Base-by-base conservation (phyloP, 208 protist species). In the Lotmaria passim region DNA sequence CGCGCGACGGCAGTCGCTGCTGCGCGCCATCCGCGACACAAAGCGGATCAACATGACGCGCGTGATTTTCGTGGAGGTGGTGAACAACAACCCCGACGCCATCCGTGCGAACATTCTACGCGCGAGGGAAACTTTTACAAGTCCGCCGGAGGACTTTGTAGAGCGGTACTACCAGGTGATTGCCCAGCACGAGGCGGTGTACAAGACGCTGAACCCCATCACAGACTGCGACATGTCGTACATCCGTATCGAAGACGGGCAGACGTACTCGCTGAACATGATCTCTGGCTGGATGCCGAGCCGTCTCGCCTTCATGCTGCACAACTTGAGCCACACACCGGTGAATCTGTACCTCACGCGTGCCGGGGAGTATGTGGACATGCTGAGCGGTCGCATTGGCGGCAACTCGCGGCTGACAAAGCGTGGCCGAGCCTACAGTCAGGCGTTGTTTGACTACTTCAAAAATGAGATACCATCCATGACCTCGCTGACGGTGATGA, bases 251-350 rank as follows among this genome's bases (percentile, higher is more conserved):
- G 83, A 96, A 53, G 83, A 93, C 62, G 69, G 78, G 31, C 56
- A 75, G 33, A 81, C 66, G 28, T 93, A 89, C 81, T 89, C 87
- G 26, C 75, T 96, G 8, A 96, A 96, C 69, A 89, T 90, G 79
- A 92, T 96, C 39, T 83, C 82, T 19, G 91, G 91, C 5, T 94
- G 88, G 87, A 94, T 94, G 89, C 89, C 88, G 14, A 87, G 87
- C 21, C 79, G 91, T 0, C 69, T 96, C 10, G 87, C 85, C 10
- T 96, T 93, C 63, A 94, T 96, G 89, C 78, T 96, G 34, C 91
- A 96, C 76, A 96, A 96, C 51, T 72, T 96, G 12, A 90, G 81
- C 48, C 87, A 90, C 47, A 75, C 66, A 10, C 89, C 86, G 7
- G 73, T 73, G 39, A 90, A 86, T 59, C 56, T 96, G 41, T 96